Evolutionary conservation across 768 basidiomycete genomes (phyloP).

Genomic region (Piloderma croceum): DNA sequence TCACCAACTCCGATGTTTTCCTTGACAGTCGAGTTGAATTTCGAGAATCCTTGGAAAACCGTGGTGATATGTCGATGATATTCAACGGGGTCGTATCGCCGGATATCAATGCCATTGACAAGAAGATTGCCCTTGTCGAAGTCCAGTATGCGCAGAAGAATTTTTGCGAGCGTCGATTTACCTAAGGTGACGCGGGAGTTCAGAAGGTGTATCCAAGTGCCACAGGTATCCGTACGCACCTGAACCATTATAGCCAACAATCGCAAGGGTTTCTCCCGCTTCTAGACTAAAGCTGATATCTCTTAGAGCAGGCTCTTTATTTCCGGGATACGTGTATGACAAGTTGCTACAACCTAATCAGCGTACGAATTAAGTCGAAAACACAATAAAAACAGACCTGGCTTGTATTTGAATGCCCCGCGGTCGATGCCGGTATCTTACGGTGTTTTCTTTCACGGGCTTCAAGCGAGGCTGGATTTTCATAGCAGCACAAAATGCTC

Average conservation of each 20-base stretch:
- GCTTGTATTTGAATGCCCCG: constrained; percentile 68
- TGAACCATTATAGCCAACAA: constrained; percentile 83
- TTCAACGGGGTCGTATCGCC: constrained; percentile 58
- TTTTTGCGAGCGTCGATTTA: constrained; percentile 83
- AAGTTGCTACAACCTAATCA: constrained; percentile 39
- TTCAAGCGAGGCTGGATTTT: constrained; percentile 62
- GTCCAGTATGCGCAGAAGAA: constrained; percentile 73
- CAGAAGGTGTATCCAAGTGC: constrained; percentile 1
- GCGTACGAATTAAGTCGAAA: constrained; percentile 5
- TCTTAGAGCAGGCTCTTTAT: constrained; percentile 57
- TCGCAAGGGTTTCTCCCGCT: constrained; percentile 76
- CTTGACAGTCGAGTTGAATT: constrained; percentile 68
- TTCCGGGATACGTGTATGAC: constrained; percentile 78
- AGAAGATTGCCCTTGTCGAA: constrained; percentile 64
- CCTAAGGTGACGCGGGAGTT: constrained; percentile 36
- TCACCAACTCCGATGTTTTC: constrained; percentile 86
- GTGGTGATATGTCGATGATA: constrained; percentile 73
- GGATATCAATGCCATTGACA: constrained; percentile 67
- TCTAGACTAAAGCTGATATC: constrained; percentile 66
- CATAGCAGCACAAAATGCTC: constrained; percentile 77
- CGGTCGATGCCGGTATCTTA: constrained; percentile 40
- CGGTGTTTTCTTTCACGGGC: constrained; percentile 48
- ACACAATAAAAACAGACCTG: constrained; percentile 39
- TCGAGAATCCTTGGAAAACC: constrained; percentile 83
- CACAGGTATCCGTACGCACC: constrained; percentile 37